phyloP scores from a whole-genome alignment of 176 grass and related monocot genomes.

The Echinochloa phyllopogon region DNA sequence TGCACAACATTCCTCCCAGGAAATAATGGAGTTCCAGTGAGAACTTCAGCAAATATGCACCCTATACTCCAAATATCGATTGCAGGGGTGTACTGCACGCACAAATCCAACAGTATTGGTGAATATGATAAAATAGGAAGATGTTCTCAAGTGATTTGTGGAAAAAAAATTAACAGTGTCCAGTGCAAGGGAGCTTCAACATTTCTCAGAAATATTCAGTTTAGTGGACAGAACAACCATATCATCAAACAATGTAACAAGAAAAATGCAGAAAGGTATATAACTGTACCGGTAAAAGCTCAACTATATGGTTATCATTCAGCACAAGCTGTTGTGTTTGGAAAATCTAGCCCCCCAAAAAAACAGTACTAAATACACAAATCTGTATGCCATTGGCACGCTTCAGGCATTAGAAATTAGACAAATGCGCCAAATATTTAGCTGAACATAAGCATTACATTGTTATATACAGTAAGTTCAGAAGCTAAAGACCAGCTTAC shows the following conservation, averaged over 20 bases:
- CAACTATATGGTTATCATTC: background rate
- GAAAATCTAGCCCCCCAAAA: background rate
- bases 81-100: slow-evolving; percentile 45
- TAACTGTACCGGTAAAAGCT: background rate
- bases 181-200: slow-evolving; percentile 27
- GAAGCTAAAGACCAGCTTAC: slow-evolving; percentile 57
- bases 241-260: background rate
- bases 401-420: slow-evolving; percentile 22
- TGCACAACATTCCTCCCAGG: slow-evolving; percentile 91
- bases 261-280: slow-evolving; percentile 2
- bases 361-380: background rate
- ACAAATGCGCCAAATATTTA: slow-evolving; percentile 14
- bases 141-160: slow-evolving; percentile 22
- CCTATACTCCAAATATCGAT: slow-evolving; percentile 97
- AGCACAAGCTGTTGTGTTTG: slow-evolving; percentile 2
- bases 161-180: background rate
- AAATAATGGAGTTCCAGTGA: slow-evolving; percentile 70
- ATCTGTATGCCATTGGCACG: background rate
- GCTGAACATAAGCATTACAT: background rate
- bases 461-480: background rate
- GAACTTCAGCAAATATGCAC: slow-evolving; percentile 92
- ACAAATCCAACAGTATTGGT: slow-evolving; percentile 7
- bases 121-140: slow-evolving; percentile 15
- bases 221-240: slow-evolving; percentile 5
- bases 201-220: slow-evolving; percentile 18